Percentiles rank a stretch among this genome's conserved stretches.
These are phyloP conservation scores for Cladophialophora carrionii DNA, from an alignment of 2,329 filamentous ascomycete species.

Conservation along the genomic window DNA sequence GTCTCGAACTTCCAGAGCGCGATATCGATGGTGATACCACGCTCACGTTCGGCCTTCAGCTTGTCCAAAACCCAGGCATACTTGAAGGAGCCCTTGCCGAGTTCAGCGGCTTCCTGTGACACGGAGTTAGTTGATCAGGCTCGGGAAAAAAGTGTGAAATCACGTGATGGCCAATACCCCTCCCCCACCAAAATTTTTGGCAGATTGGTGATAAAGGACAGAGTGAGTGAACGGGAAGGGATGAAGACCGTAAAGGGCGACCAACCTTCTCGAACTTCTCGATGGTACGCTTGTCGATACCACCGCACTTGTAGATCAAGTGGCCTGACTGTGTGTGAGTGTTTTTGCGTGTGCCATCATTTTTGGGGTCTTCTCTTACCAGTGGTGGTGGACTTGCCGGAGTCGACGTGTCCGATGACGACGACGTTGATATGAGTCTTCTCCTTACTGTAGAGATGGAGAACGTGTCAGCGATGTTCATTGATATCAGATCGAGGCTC, in stretches of 20 bases:
- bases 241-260: constrained; percentile 32
- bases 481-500: constrained; percentile 31
- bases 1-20: constrained; percentile 99
- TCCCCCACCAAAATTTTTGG: constrained; percentile 42
- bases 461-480: constrained; percentile 32
- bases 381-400: constrained; percentile 96
- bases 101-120: constrained; percentile 89
- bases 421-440: constrained; percentile 98
- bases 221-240: constrained; percentile 16
- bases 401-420: constrained; percentile 99
- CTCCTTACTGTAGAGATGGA: constrained; percentile 71
- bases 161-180: constrained; percentile 43
- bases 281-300: constrained; percentile 99
- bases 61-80: constrained; percentile 99
- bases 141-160: constrained; percentile 15
- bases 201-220: constrained; percentile 36
- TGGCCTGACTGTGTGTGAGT: constrained; percentile 62
- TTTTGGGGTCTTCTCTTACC: constrained; percentile 61
- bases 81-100: constrained; percentile 99
- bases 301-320: constrained; percentile 99
- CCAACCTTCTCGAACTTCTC: constrained; percentile 99
- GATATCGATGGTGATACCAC: constrained; percentile 99
- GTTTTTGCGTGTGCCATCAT: constrained; percentile 36
- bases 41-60: constrained; percentile 99
- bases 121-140: constrained; percentile 18